These are phyloP conservation scores for Penicillium sp. DNA, from an alignment of 2,329 filamentous ascomycete species.

Conservation along the genomic window DNA sequence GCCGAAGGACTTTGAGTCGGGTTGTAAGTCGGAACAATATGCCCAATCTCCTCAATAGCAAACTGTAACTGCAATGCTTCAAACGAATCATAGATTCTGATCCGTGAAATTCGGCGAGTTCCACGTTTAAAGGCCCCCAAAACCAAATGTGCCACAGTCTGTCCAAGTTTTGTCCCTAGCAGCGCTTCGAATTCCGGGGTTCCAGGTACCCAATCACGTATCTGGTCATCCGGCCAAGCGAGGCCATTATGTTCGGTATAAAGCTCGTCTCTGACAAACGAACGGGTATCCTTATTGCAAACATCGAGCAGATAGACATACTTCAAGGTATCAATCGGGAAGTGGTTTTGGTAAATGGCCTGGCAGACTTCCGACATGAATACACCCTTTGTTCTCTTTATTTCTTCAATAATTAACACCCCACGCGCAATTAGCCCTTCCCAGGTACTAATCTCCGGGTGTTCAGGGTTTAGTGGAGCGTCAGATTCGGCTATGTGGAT, in stretches of 20 bases:
- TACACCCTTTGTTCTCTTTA: not conserved
- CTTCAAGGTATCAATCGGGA: not conserved
- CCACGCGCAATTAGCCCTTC: not conserved
- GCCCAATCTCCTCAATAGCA: not conserved
- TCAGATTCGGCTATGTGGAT: not conserved
- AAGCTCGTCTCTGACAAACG: not conserved
- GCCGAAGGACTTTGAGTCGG: no score
- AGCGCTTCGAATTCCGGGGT: slow-evolving; percentile 5
- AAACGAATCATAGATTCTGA: not conserved
- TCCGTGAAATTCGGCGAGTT: slow-evolving; percentile 1
- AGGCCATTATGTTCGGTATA: not conserved
- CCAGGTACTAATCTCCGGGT: not conserved
- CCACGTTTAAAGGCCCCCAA: slow-evolving; percentile 5
- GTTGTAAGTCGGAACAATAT: not conserved
- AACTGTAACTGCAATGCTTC: not conserved
- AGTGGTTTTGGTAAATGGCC: not conserved
- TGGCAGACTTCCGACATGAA: slow-evolving; percentile 1
- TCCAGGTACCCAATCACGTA: slow-evolving; percentile 2
- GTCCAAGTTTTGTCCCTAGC: slow-evolving; percentile 7
- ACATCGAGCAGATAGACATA: not conserved
- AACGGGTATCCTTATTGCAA: not conserved
- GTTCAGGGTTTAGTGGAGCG: not conserved
- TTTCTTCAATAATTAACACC: not conserved
- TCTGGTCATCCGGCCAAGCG: not conserved
- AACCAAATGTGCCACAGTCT: slow-evolving; percentile 1